Evolutionary conservation across 208 protist species (phyloP), one percentile per base, ranked within the genome.

Genomic region (Acanthamoeba triangularis): DNA sequence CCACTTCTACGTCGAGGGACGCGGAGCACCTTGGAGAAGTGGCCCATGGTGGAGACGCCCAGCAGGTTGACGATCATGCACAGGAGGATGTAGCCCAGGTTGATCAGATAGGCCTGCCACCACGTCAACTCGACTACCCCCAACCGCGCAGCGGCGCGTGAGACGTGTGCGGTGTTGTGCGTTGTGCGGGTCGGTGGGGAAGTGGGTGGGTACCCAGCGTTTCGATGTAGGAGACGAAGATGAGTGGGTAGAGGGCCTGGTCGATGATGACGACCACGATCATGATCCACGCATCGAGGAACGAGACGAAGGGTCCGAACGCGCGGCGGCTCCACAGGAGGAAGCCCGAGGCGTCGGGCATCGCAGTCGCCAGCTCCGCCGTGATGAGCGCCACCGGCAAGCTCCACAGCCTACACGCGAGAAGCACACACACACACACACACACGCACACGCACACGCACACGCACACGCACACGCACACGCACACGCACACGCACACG

Each of bases 221-320:
- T 14, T 74, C 41, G 11, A 92, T 67, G 85, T 92, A 92, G 61
- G 59, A 76, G 28, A 92, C 63, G 37, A 92, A 92, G 30, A 92
- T 92, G 85, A 92, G 33, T 0, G 85, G 85, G 37, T 92, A 92
- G 56, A 92, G 85, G 0, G 85, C 28, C 23, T 92, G 85, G 37
- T 92, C 85, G 52, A 92, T 92, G 52, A 92, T 74, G 59, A 92
- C 85, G 59, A 92, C 85, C n/a, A 92, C 37, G 59, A 92, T 74
- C 54, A 92, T 67, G n/a, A 92, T 49, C 59, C 54, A 92, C 3
- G 59, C 85, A 30, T 92, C 85, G 59, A 92, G 23, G 61, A 92
- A 92, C 18, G 85, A 92, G 1, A 92, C 6, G 85, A 92, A 92
- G 63, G 85, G 85, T 0, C 85, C 85, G 37, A 67, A 92, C 13